phyloP scores from a whole-genome alignment of 441 rosid species.

The Gossypium trilobum region DNA sequence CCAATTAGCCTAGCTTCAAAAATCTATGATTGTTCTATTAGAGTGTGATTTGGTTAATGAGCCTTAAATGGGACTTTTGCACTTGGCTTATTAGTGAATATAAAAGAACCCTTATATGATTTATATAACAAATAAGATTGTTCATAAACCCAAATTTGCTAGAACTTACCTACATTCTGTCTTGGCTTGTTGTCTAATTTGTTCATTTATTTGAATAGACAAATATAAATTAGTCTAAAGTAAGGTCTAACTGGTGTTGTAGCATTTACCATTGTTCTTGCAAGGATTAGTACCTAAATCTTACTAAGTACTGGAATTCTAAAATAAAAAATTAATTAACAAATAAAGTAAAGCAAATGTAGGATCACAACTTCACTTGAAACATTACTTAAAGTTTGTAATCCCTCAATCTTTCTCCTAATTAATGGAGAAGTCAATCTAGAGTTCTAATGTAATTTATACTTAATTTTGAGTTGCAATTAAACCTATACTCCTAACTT shows the following conservation, averaged over 20 bases:
- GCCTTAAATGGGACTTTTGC: not conserved
- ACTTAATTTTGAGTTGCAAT: not conserved
- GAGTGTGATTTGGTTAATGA: not conserved
- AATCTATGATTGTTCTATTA: not conserved
- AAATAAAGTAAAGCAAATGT: not conserved
- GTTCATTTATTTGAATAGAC: conserved; percentile 2
- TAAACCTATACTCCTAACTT: not conserved
- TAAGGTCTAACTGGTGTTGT: not conserved
- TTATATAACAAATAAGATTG: not conserved
- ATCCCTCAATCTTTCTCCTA: not conserved
- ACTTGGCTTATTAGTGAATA: not conserved
- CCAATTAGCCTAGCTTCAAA: not conserved
- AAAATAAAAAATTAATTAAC: not conserved
- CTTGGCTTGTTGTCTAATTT: not conserved
- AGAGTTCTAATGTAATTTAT: not conserved
- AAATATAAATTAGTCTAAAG: not conserved
- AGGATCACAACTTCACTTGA: not conserved
- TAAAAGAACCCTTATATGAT: not conserved
- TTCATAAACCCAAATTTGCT: not conserved
- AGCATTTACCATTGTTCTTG: not conserved
- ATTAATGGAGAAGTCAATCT: not conserved
- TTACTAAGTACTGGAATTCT: not conserved
- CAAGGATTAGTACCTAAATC: not conserved
- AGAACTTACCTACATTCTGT: not conserved
- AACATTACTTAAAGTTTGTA: not conserved